phyloP scores from a whole-genome alignment of 2,329 filamentous ascomycete species.

The Beauveria scarabaeidicola region DNA sequence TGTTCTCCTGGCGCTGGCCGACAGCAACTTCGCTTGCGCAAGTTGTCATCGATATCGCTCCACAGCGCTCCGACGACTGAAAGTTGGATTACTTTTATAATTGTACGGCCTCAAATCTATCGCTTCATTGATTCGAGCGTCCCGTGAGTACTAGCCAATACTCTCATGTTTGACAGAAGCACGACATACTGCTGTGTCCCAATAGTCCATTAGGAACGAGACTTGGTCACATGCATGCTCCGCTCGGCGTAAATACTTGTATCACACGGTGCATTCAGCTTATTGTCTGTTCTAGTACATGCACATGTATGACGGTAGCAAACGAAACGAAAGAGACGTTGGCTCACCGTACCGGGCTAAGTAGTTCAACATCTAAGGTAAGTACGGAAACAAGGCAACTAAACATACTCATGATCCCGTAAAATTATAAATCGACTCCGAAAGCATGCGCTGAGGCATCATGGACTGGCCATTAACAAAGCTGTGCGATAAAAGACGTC shows the following conservation, averaged over 20 bases:
- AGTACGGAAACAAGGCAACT: constrained; percentile 7
- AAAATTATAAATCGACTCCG: constrained; percentile 8
- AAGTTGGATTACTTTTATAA: not conserved
- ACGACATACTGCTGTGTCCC: not conserved
- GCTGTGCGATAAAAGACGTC: constrained; percentile 6
- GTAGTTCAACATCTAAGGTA: constrained; percentile 7
- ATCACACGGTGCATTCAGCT: not conserved
- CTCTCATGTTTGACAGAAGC: not conserved
- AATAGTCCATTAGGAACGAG: not conserved
- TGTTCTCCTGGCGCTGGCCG: not conserved
- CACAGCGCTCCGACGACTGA: not conserved
- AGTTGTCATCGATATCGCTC: not conserved
- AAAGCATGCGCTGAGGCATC: constrained; percentile 9
- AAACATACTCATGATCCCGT: constrained; percentile 10
- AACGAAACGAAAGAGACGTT: not conserved
- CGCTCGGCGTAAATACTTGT: not conserved
- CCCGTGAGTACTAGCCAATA: too few species aligned
- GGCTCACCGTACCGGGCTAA: not conserved
- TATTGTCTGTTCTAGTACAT: not conserved
- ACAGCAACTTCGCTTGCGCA: not conserved
- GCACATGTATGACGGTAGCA: not conserved
- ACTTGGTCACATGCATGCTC: not conserved
- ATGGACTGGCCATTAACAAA: constrained; percentile 8
- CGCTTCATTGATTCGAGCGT: not conserved
- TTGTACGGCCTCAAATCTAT: not conserved